Evolutionary conservation across 2,329 filamentous ascomycete genomes (phyloP).

Genomic region (Phyllosticta paracitricarpa): DNA sequence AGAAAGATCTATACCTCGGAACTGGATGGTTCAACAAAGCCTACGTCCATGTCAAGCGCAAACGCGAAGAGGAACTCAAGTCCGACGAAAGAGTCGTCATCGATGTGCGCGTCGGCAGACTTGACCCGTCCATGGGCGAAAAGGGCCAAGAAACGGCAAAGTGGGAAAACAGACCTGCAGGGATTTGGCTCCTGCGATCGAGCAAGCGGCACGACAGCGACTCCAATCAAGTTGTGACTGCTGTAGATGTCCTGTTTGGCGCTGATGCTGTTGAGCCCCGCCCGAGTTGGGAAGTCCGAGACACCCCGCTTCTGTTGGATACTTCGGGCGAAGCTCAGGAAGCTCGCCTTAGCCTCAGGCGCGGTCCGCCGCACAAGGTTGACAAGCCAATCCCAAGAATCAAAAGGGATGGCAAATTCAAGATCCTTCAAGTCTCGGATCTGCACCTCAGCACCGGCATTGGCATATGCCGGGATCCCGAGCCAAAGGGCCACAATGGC

Average conservation of each 20-base stretch:
- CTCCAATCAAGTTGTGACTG: conserved; percentile 63
- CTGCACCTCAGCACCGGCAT: conserved; percentile 86
- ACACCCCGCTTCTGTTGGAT: conserved; percentile 63
- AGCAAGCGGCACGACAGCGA: conserved; percentile 64
- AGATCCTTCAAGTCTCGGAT: conserved; percentile 95
- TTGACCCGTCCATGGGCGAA: conserved; percentile 54
- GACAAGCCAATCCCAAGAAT: conserved; percentile 68
- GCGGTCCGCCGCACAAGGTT: conserved; percentile 54
- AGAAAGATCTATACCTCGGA: conserved; percentile 80
- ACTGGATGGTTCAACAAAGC: conserved; percentile 64
- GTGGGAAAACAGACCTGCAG: conserved; percentile 70
- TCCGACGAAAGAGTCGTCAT: conserved; percentile 68
- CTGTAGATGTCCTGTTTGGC: conserved; percentile 78
- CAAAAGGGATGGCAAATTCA: conserved; percentile 83
- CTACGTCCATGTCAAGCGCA: conserved; percentile 72
- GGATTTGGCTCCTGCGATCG: conserved; percentile 74
- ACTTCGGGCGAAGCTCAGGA: conserved; percentile 51
- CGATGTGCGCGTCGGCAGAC: conserved; percentile 63
- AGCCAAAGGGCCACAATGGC: conserved; percentile 61
- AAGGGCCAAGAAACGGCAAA: conserved; percentile 47
- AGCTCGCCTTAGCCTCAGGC: conserved; percentile 67
- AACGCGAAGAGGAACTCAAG: conserved; percentile 73
- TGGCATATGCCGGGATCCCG: conserved; percentile 75
- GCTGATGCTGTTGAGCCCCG: conserved; percentile 86
- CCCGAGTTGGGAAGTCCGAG: conserved; percentile 70